Evolutionary conservation across 2,329 filamentous ascomycete genomes (phyloP).

Genomic region (Fusarium virguliforme): DNA sequence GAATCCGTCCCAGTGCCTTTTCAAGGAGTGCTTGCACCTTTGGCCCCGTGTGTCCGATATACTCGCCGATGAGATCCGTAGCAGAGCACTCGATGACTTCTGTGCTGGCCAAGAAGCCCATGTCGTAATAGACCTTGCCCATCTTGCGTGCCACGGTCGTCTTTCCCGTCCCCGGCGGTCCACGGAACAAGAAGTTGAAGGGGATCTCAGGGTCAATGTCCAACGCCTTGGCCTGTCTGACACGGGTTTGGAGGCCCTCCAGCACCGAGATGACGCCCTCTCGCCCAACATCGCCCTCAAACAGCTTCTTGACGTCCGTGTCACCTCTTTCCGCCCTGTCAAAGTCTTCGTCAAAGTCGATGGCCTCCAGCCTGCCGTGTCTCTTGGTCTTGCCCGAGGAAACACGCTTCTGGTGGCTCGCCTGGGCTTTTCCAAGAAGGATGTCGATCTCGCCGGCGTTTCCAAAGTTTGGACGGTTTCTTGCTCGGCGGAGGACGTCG

Average conservation of each 20-base stretch:
- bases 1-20: conserved; percentile 74
- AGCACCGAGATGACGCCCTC: conserved; percentile 69
- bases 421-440: conserved; percentile 41
- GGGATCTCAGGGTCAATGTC: conserved; percentile 65
- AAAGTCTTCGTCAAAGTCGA: conserved; percentile 80
- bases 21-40: conserved; percentile 74
- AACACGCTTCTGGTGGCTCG: conserved; percentile 44
- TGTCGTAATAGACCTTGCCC: conserved; percentile 82
- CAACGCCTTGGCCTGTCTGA: conserved; percentile 44
- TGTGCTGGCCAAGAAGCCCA: conserved; percentile 75
- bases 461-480: conserved; percentile 79
- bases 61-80: conserved; percentile 78
- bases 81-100: conserved; percentile 78
- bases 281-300: conserved; percentile 72
- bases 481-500: conserved; percentile 71
- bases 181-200: conserved; percentile 79
- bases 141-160: conserved; percentile 82
- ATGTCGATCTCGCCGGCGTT: conserved; percentile 83
- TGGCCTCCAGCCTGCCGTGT: conserved; percentile 80
- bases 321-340: conserved; percentile 59
- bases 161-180: conserved; percentile 79
- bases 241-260: conserved; percentile 68
- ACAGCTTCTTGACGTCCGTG: conserved; percentile 68
- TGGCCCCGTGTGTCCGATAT: conserved; percentile 78
- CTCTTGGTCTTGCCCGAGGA: conserved; percentile 41